These are phyloP conservation scores for Backusella tuberculispora DNA, from an alignment of 192 early-diverging fungal genomes.

Conservation along the genomic window DNA sequence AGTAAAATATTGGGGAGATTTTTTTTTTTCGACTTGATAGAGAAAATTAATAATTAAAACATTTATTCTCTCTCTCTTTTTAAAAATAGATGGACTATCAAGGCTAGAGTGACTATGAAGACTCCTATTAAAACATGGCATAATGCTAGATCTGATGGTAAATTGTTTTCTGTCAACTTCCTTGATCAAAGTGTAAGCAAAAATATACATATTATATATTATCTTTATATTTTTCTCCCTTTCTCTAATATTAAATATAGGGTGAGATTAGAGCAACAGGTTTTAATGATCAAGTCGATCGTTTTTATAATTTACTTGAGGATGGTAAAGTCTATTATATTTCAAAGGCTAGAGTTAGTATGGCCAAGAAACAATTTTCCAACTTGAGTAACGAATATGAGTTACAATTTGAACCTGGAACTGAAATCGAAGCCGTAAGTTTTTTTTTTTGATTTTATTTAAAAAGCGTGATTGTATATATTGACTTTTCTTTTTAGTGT, in stretches of 20 bases:
- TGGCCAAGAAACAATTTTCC: slow-evolving; percentile 85
- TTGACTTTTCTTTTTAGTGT: slow-evolving; percentile 49
- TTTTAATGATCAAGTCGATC: slow-evolving; percentile 89
- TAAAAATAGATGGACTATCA: slow-evolving; percentile 88
- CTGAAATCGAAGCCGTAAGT: slow-evolving; percentile 61
- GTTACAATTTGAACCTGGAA: slow-evolving; percentile 74
- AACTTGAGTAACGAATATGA: slow-evolving; percentile 93
- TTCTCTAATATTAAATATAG: slow-evolving; percentile 40
- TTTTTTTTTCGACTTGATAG: too few relatives aligned
- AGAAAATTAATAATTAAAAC: not conserved
- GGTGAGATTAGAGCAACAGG: slow-evolving; percentile 93
- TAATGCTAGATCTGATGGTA: slow-evolving; percentile 78
- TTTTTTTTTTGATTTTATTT: not conserved
- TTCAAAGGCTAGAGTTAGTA: slow-evolving; percentile 76
- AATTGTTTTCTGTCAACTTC: slow-evolving; percentile 87
- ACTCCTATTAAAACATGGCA: slow-evolving; percentile 79
- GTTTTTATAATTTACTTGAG: slow-evolving; percentile 76
- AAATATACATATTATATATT: not conserved
- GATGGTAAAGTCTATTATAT: slow-evolving; percentile 81
- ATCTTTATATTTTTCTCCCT: not conserved
- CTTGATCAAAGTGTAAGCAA: slow-evolving; percentile 81
- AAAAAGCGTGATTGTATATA: not conserved
- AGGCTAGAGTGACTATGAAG: slow-evolving; percentile 88
- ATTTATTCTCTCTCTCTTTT: not conserved
- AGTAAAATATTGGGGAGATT: slow-evolving; percentile 50